Evolutionary conservation across 2,329 filamentous ascomycete genomes (phyloP), one percentile per base, ranked within the genome.

Genomic region (Fusarium paranaense): DNA sequence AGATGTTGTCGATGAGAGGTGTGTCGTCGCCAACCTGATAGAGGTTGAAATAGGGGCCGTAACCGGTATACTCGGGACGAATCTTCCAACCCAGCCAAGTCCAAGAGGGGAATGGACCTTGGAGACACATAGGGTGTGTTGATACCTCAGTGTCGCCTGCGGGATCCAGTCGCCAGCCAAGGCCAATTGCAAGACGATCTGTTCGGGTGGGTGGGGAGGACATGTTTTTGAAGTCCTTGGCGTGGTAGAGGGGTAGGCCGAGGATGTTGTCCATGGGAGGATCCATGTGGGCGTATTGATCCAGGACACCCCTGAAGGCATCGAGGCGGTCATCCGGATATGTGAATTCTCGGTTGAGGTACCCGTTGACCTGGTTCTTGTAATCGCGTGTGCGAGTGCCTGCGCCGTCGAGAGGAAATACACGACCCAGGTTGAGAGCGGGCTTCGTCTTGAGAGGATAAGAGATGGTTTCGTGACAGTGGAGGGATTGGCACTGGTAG

Each of bases 61-160:
- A 61, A n/a, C 71, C 75, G 13, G 76, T 65, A 45, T 74, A 75
- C 3, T 76, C 78, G 3, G 71, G 62, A 5, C 80, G 77, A 9
- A 78, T 69, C 30, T 77, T 78, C 82, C 82, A 84, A 5, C 81
- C 77, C 8, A 84, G 79, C 82, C 82, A 84, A 5, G 81, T 82
- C 82, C 82, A 84, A 0, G 82, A 83, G 2, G 82, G 82, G 52
- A 81, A 82, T 4, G 75, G 61, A 27, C 74, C 76, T 18, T 78
- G 74, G 40, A 76, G 75, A 38, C 71, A 78, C 65, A 79, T 77
- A 30, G 80, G 79, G 45, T 79, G 74, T n/a, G 72, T 60, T 27
- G 73, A 64, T 40, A 65, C 33, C 16, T 76, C 70, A 5, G 38
- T 56, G 37, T 77, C 73, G 5, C 75, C 71, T 30, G 74, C 64